phyloP scores from a whole-genome alignment of 768 basidiomycete genomes.

The Macrolepiota dolichaula region DNA sequence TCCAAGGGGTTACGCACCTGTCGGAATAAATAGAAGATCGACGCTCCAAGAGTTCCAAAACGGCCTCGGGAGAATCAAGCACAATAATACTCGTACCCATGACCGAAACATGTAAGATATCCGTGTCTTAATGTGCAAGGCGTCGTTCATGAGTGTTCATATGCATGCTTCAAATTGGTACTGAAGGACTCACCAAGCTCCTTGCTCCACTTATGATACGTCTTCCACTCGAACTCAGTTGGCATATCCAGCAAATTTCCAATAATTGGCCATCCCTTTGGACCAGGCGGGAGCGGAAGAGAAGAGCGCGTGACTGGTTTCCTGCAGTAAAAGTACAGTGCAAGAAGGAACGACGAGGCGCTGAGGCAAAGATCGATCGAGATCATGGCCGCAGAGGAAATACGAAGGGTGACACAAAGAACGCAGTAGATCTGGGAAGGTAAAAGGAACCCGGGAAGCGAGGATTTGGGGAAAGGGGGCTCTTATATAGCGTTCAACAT shows the following conservation, averaged over 20 bases:
- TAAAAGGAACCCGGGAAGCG: too few relatives aligned
- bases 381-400: conserved; percentile 8
- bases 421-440: too few relatives aligned
- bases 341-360: conserved; percentile 14
- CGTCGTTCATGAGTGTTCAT: not conserved
- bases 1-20: conserved; percentile 15
- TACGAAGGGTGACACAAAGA: not conserved
- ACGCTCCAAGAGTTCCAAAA: conserved; percentile 39
- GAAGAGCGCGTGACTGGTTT: conserved; percentile 1
- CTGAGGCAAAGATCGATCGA: conserved; percentile 14
- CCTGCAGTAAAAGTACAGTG: conserved; percentile 19
- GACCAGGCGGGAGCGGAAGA: conserved; percentile 38
- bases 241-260: conserved; percentile 41
- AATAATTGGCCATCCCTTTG: conserved; percentile 34
- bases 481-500: too few relatives aligned
- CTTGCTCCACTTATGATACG: conserved; percentile 37
- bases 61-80: conserved; percentile 35
- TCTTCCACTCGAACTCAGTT: conserved; percentile 28
- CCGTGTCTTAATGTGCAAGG: conserved; percentile 18
- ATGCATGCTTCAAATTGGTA: not conserved
- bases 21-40: conserved; percentile 38
- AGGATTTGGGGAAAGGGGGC: too few relatives aligned
- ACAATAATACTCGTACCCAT: conserved; percentile 24
- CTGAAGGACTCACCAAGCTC: conserved; percentile 25
- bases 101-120: conserved; percentile 25